Evolutionary conservation across 1,139 yeast species (phyloP).

Genomic region (Yamadazyma diddensiae): DNA sequence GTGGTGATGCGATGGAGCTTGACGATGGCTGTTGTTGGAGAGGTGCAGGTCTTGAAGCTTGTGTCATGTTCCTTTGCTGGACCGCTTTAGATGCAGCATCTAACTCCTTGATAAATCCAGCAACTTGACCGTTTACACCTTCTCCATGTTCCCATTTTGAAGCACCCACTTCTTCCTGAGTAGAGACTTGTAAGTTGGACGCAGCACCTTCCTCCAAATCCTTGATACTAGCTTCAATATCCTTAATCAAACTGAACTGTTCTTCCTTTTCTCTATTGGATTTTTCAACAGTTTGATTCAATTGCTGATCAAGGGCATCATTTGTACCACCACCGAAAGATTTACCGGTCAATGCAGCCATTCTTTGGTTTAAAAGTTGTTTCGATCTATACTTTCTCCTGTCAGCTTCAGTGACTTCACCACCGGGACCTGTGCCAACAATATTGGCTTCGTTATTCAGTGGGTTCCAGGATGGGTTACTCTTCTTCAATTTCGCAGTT

Average conservation of each 20-base stretch:
- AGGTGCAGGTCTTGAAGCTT: constrained; percentile 4
- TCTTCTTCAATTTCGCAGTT: constrained; percentile 50
- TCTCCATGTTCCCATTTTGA: constrained; percentile 84
- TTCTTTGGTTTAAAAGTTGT: constrained; percentile 73
- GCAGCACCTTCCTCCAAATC: constrained; percentile 67
- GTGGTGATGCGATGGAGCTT: constrained; percentile 13
- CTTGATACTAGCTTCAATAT: constrained; percentile 70
- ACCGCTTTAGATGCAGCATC: constrained; percentile 22
- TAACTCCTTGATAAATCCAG: constrained; percentile 58
- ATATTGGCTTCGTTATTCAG: constrained; percentile 51
- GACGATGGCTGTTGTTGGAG: constrained; percentile 2
- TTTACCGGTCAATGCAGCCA: constrained; percentile 90
- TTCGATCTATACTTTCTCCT: constrained; percentile 74
- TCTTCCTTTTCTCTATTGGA: constrained; percentile 55
- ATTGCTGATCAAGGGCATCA: constrained; percentile 51
- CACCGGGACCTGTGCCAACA: constrained; percentile 81
- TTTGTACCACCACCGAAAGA: constrained; percentile 40
- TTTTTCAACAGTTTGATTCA: constrained; percentile 53
- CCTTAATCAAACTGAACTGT: constrained; percentile 60
- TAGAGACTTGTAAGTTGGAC: constrained; percentile 40
- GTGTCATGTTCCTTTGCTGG: constrained; percentile 5
- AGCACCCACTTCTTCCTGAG: constrained; percentile 51
- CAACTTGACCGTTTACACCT: constrained; percentile 66
- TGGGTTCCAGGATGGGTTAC: constrained; percentile 59
- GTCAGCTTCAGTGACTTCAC: constrained; percentile 79